Conservation (phyloP, 441 rosid species). For the Jatropha podagrica region DNA sequence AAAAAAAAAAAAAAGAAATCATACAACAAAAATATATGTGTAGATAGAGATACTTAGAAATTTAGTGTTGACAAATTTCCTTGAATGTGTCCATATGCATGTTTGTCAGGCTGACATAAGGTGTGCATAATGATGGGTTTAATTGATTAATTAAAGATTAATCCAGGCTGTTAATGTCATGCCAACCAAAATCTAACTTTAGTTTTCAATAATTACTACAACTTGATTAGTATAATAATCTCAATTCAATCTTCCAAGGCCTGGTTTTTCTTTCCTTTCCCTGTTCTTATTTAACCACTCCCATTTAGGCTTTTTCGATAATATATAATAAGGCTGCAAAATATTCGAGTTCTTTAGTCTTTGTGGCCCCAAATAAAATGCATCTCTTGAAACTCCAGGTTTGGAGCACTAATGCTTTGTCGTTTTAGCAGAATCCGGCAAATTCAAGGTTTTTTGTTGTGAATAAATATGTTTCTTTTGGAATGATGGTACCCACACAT, state of each 20-base stretch:
- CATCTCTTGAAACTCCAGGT: background rate
- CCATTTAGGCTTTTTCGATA: background rate
- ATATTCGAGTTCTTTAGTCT: background rate
- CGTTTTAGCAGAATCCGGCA: background rate
- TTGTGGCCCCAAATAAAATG: background rate
- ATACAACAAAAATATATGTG: too few relatives aligned
- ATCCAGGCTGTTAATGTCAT: background rate
- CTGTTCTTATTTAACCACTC: constrained; percentile 24
- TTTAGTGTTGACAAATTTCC: background rate
- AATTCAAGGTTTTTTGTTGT: constrained; percentile 1
- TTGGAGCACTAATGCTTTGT: background rate
- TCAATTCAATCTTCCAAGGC: background rate
- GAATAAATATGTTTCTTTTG: too few relatives aligned
- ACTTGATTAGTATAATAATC: constrained; percentile 14
- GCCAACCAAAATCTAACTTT: constrained; percentile 16
- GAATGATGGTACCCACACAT: too few relatives aligned
- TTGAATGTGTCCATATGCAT: background rate
- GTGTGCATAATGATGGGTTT: background rate
- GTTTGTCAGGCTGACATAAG: constrained; percentile 10
- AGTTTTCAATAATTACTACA: background rate
- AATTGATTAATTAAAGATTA: background rate
- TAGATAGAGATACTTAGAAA: too few relatives aligned
- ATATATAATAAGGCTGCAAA: too few relatives aligned
- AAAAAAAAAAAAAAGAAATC: background rate
- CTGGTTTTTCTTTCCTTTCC: background rate